Percentiles rank a stretch among this genome's conserved stretches.
Evolutionary conservation across 1,284 basidiomycete genomes (phyloP).

Genomic region (Porogramme epimiltina): DNA sequence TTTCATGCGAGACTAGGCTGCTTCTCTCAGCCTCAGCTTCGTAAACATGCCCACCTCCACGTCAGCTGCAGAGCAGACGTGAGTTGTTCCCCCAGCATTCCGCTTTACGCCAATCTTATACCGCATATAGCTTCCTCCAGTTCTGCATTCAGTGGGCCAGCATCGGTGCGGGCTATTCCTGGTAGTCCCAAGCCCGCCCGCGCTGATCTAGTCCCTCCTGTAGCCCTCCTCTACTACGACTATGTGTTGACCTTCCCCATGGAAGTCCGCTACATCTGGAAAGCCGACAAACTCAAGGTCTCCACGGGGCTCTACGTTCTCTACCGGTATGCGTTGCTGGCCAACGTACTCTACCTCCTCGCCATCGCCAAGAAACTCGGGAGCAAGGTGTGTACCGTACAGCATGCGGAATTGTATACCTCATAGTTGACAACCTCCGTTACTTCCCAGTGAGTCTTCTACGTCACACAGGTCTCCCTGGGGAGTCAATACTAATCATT

Average conservation of each 20-base stretch:
- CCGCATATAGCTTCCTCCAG: slow-evolving; percentile 27
- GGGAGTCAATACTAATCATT: not conserved
- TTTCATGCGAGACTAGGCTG: too few species aligned
- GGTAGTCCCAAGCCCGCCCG: not conserved
- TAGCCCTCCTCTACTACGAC: slow-evolving; percentile 33
- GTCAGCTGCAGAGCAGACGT: too few species aligned
- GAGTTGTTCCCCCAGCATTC: not conserved
- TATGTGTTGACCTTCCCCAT: slow-evolving; percentile 34
- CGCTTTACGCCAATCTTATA: not conserved
- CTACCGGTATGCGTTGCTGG: slow-evolving; percentile 38
- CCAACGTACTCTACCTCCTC: slow-evolving; percentile 36
- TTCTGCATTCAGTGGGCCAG: slow-evolving; percentile 35
- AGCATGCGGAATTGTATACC: not conserved
- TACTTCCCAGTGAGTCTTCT: not conserved
- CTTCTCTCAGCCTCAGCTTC: too few species aligned
- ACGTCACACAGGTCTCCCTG: not conserved
- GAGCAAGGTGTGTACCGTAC: not conserved
- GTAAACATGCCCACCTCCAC: too few species aligned
- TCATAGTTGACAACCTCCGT: not conserved
- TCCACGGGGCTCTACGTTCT: slow-evolving; percentile 37
- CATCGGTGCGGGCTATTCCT: slow-evolving; percentile 24
- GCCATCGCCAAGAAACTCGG: slow-evolving; percentile 28
- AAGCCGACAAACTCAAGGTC: slow-evolving; percentile 18
- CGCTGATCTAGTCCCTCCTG: not conserved
- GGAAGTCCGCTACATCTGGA: slow-evolving; percentile 38